Base-by-base conservation (phyloP, 1,284 basidiomycete genomes). In the Puccinia horiana region DNA sequence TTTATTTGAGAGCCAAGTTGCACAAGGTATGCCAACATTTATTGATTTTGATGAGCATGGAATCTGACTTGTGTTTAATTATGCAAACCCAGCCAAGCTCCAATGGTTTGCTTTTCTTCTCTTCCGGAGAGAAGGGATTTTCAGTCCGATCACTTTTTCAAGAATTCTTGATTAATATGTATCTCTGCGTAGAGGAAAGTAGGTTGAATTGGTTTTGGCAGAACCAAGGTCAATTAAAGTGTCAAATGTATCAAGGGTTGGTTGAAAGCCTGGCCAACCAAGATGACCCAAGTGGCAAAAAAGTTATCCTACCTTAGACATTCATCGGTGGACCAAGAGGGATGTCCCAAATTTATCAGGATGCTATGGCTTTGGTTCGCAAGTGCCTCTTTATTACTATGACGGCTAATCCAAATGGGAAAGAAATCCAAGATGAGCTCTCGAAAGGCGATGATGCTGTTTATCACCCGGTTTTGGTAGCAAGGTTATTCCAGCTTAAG, bases 381-480 rank as follows among this genome's bases (percentile, higher is more conserved):
- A 69, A 83, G 0, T 83, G 85, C 1, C 87, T 88, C 69, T 89
- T 89, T 83, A 84, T 88, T 73, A 89, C 88, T 0, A 86, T 88
- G 85, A 88, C 87, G 0, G 88, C 87, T 84, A 89, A 88, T 83
- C 84, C 87, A 0, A 83, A 87, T 0, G 88, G 88, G 76, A 83
- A 84, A 0, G 90, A 91, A 77, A 89, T 90, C 12, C 49, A 67
- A 2, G 49, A 85, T 0, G 88, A 88, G 47, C 86, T 90, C 0
- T 82, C 88, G 0, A 86, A 86, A n/a, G 87, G 88, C 0, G 89
- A 90, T 76, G 85, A 84, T 6, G 82, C 87, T 26, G 82, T 85
- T 42, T 89, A 91, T 80, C 83, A 88, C 0, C 89, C 89, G 40
- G 89, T 90, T 54, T 83, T 91, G 56, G 87, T 90, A 2, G 85